Base-by-base conservation (phyloP, 2,329 filamentous ascomycete genomes). In the Nannizziopsis arthrosporioides region DNA sequence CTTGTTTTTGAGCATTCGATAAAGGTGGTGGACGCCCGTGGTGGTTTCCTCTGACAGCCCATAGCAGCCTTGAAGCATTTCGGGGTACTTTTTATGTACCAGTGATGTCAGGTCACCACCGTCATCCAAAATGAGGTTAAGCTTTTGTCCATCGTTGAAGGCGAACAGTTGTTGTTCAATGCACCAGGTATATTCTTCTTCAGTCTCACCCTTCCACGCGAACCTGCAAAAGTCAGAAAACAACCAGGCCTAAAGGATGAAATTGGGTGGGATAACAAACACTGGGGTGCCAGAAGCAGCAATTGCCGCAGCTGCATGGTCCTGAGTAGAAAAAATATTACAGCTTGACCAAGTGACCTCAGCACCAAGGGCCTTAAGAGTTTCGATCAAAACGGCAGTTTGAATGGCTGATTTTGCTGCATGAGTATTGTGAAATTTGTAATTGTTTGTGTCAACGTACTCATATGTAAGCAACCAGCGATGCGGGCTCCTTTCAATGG, bases 101-200 rank as follows among this genome's bases (percentile, higher is more conserved):
- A 98, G 84, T 61, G 85, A 80, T 67, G 90, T 98, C 62, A 98
- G 78, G 71, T 96, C 90, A 78, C 90, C 92, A 73, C 90, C 90
- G 67, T 98, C 90, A 67, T 98, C 90, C 64, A 98, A 88, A 73
- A 98, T 96, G 66, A 98, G 78, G 84, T 98, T 98, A 63, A 98
- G 84, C 72, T 82, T 82, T 80, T 94, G 82, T 79, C 80, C 84
- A 65, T 94, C 88, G 76, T 94, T 94, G 85, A 98, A 98, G 68
- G 92, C 84, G 57, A 77, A 70, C 63, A 98, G 84, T 78, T 96
- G 92, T 80, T 98, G 92, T 79, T 96, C 90, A 65, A 96, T 77
- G 74, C 92, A 98, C 92, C 92, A 96, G 73, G 94, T 80, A 81
- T 96, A 98, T 78, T 96, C 92, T 76, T 96, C 92, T 75, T 98